Conservation (phyloP, 768 basidiomycete genomes). For the Paxillus rubicundulus region DNA sequence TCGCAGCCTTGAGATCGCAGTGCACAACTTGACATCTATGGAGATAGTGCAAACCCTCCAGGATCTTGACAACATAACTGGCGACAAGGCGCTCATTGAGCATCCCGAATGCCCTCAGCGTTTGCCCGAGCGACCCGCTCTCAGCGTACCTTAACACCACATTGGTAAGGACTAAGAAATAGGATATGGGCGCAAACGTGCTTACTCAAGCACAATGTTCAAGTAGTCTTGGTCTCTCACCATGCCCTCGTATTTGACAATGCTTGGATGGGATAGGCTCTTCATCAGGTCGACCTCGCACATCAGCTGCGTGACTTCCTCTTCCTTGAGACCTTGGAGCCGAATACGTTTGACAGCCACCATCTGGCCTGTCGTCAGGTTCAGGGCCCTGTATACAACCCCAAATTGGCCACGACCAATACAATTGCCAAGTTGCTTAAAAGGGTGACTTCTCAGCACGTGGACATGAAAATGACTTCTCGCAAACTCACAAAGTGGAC, state of each 20-base stretch:
- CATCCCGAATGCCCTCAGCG: constrained; percentile 89
- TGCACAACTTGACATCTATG: constrained; percentile 90
- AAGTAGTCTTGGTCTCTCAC: constrained; percentile 82
- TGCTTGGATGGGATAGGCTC: constrained; percentile 87
- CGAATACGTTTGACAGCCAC: constrained; percentile 98
- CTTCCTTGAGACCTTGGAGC: constrained; percentile 86
- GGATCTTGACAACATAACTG: constrained; percentile 92
- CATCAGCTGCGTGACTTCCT: constrained; percentile 89
- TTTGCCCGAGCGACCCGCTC: constrained; percentile 93
- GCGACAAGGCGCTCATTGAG: constrained; percentile 91
- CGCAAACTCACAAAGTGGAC: constrained; percentile 72
- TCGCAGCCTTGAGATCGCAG: constrained; percentile 97
- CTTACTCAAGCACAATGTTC: constrained; percentile 93
- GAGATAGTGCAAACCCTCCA: constrained; percentile 93
- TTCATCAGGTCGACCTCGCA: constrained; percentile 92
- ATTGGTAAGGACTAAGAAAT: constrained; percentile 16
- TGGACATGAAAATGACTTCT: not conserved
- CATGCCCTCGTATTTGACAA: constrained; percentile 98
- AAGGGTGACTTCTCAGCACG: constrained; percentile 8
- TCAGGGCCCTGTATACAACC: constrained; percentile 90
- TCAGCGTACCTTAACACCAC: constrained; percentile 74
- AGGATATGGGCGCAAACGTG: constrained; percentile 11
- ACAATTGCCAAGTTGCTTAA: constrained; percentile 94
- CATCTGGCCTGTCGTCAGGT: constrained; percentile 92
- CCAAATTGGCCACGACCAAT: constrained; percentile 98